Evolutionary conservation across 768 basidiomycete species (phyloP), one percentile per base, ranked within the genome.

Genomic region (Psilocybe cyanescens): DNA sequence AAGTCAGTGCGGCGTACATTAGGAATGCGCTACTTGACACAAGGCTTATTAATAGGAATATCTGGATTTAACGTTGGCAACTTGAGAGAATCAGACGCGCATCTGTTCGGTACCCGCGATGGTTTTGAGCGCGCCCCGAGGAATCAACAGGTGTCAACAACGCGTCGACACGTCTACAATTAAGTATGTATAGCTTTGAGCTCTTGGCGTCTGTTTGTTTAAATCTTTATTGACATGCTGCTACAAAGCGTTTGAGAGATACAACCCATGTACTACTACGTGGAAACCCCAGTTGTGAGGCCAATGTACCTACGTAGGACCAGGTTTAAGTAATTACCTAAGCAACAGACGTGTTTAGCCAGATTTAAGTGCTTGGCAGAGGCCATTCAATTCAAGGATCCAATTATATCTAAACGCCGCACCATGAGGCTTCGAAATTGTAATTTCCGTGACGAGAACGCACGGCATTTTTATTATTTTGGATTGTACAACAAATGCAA

Each of bases 11-110:
- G 29, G 53, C 53, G 28, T n/a, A 8, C 16, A 24, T 16, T 29
- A 29, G 8, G 24, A 29, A 41, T 24, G 8, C 9, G 24, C 24
- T 90, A 91, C 66, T 91, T 90, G 31, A 87, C 89, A 4, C 89
- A 88, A n/a, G 75, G 74, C 88, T 89, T 88, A 14, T 44, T 44
- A 8, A 30, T 16, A 52, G n/a, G 3, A 52, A 29, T 7, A 35
- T 35, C 33, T 35, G 33, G 33, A 35, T 35, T 7, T 11, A 35
- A 35, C 6, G 33, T 35, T 35, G 33, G 11, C 33, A 35, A 11
- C 24, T 24, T 35, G 33, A 35, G 33, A 35, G 33, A 11, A 35
- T 35, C 33, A 35, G 11, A 35, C 6, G 33, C 33, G 33, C 33
- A 35, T 35, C 24, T 24, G 24, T 24, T 24, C 24, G 24, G 24